Conservation (phyloP, 345 rosid species). For the Camelina hispida region DNA sequence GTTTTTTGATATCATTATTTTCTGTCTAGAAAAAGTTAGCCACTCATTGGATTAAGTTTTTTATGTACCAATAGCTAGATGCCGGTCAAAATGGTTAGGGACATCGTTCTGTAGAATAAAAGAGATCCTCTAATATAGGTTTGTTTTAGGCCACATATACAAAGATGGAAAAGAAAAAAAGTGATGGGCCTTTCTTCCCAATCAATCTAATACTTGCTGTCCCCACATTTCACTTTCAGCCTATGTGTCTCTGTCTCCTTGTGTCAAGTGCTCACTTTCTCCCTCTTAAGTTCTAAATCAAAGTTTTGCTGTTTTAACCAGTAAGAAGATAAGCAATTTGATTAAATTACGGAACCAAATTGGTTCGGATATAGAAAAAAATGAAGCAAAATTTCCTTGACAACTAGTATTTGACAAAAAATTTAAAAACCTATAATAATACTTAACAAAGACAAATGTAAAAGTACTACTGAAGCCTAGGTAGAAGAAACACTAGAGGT, state of each 20-base stretch:
- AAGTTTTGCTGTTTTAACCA: neutral
- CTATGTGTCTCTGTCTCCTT: neutral
- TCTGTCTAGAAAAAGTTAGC: neutral
- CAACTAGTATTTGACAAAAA: constrained; percentile 1
- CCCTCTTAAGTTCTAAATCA: neutral
- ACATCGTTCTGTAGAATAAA: neutral
- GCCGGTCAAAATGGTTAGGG: neutral
- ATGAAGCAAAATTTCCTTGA: neutral
- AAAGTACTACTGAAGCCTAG: constrained; percentile 19
- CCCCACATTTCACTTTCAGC: neutral
- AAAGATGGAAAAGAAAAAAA: neutral
- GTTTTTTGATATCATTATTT: neutral
- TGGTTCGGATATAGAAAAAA: neutral
- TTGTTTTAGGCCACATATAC: neutral
- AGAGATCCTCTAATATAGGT: neutral
- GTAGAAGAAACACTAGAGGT: constrained; percentile 6
- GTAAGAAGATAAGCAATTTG: too few species aligned
- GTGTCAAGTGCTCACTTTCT: neutral
- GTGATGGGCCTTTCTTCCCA: neutral
- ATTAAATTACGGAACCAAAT: neutral
- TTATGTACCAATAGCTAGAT: neutral
- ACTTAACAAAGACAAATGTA: neutral
- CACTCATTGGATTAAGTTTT: neutral
- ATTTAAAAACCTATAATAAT: neutral
- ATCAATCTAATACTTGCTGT: neutral